Conservation (phyloP, 2,329 filamentous ascomycete genomes). For the Xylariaceae sp. region DNA sequence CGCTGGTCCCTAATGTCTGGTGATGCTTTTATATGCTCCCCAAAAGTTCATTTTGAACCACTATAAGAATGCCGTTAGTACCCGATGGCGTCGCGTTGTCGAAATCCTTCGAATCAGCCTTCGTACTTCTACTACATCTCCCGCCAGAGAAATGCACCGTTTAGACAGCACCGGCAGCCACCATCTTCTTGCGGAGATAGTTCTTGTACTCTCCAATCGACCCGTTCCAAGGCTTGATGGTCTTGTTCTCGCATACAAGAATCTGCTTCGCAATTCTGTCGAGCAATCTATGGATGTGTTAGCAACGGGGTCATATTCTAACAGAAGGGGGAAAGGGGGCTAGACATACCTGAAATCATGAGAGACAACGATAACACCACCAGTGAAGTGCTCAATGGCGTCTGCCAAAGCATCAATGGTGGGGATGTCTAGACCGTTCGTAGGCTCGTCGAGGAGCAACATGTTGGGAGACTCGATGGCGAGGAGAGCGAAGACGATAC, state of each 20-base stretch:
- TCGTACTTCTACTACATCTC: no score
- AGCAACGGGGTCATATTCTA: conserved; percentile 13
- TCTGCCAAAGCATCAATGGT: conserved; percentile 97
- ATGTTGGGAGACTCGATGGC: conserved; percentile 97
- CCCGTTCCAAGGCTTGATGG: conserved; percentile 85
- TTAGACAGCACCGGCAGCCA: conserved; percentile 82
- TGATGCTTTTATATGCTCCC: conserved; percentile 1
- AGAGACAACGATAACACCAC: conserved; percentile 95
- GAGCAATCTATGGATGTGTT: conserved; percentile 63
- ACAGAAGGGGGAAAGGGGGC: no score
- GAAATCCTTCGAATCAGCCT: no score
- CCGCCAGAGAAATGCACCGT: conserved; percentile 1
- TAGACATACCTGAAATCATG: conserved; percentile 88
- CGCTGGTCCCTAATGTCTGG: conserved; percentile 7
- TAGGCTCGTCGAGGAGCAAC: conserved; percentile 96
- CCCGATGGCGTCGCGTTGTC: no score
- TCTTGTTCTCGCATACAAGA: conserved; percentile 98
- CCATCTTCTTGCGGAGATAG: conserved; percentile 98
- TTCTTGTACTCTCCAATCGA: conserved; percentile 95
- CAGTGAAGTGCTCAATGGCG: conserved; percentile 93
- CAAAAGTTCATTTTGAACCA: not conserved
- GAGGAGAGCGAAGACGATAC: conserved; percentile 95
- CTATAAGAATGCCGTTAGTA: not conserved
- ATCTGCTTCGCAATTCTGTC: conserved; percentile 99
- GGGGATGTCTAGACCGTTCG: conserved; percentile 98